phyloP scores from a whole-genome alignment of 768 basidiomycete genomes.

The Boletus rubroflammeus region DNA sequence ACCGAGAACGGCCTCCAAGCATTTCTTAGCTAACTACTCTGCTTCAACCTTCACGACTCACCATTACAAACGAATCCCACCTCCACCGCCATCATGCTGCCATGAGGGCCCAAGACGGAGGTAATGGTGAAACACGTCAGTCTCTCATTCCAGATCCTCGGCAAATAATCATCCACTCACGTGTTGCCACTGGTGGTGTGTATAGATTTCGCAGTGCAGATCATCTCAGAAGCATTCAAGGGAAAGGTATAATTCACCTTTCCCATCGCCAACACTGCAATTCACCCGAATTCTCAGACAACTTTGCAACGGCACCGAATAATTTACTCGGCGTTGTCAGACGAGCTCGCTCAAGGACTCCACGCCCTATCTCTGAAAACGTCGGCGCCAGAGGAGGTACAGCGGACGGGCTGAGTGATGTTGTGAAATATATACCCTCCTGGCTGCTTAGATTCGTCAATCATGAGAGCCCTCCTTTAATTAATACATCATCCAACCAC shows the following conservation, averaged over 20 bases:
- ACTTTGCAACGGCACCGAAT: constrained; percentile 81
- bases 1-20: constrained; percentile 21
- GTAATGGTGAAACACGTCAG: constrained; percentile 80
- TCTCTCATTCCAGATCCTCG: constrained; percentile 22
- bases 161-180: constrained; percentile 19
- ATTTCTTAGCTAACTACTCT: constrained; percentile 53
- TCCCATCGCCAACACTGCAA: constrained; percentile 3
- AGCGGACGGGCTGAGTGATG: constrained; percentile 23
- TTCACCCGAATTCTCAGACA: constrained; percentile 39
- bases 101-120: constrained; percentile 68
- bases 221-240: constrained; percentile 69
- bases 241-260: constrained; percentile 55
- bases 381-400: constrained; percentile 56
- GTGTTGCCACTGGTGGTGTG: constrained; percentile 16
- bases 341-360: constrained; percentile 66
- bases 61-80: constrained; percentile 78
- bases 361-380: constrained; percentile 78
- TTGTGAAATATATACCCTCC: constrained; percentile 18
- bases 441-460: constrained; percentile 20
- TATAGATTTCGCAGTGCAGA: constrained; percentile 72
- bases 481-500: constrained; percentile 26
- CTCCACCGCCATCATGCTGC: constrained; percentile 81
- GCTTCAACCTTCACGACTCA: constrained; percentile 60
- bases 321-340: constrained; percentile 67
- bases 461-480: constrained; percentile 30